Percentiles rank a stretch among this genome's conserved stretches.
These are phyloP conservation scores for Gossypium herbaceum DNA, from an alignment of 345 rosid species.

Conservation along the genomic window DNA sequence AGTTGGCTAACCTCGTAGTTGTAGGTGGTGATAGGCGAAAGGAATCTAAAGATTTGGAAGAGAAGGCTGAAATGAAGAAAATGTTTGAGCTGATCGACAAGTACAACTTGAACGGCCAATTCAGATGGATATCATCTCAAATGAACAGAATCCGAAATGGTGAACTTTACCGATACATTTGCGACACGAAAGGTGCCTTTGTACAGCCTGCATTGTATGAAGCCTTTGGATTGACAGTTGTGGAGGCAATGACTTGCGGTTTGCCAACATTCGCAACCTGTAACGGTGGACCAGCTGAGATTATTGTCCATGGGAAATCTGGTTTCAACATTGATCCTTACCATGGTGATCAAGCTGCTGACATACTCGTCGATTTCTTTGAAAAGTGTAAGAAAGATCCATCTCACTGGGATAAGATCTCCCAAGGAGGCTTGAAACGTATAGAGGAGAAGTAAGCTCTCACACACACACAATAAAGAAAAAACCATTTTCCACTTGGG, in stretches of 20 bases:
- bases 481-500: too few species aligned
- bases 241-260: slow-evolving; percentile 77
- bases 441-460: slow-evolving; percentile 72
- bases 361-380: slow-evolving; percentile 65
- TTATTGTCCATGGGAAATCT: slow-evolving; percentile 74
- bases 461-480: background rate
- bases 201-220: slow-evolving; percentile 73
- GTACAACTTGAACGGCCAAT: slow-evolving; percentile 60
- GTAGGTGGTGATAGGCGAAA: slow-evolving; percentile 92
- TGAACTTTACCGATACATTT: slow-evolving; percentile 64
- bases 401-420: slow-evolving; percentile 65
- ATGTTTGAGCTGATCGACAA: slow-evolving; percentile 58
- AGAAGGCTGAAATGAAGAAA: slow-evolving; percentile 90
- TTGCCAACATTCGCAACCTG: slow-evolving; percentile 74
- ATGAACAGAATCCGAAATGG: slow-evolving; percentile 72
- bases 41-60: slow-evolving; percentile 87
- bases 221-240: slow-evolving; percentile 67
- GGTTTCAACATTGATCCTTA: slow-evolving; percentile 92
- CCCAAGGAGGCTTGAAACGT: slow-evolving; percentile 70
- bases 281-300: slow-evolving; percentile 97
- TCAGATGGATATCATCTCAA: slow-evolving; percentile 76
- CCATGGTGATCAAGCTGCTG: slow-evolving; percentile 82
- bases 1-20: slow-evolving; percentile 74
- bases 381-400: slow-evolving; percentile 66
- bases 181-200: slow-evolving; percentile 55